These are phyloP conservation scores for Spirogloea muscicola DNA, from an alignment of 139 green algal genomes.

Conservation along the genomic window DNA sequence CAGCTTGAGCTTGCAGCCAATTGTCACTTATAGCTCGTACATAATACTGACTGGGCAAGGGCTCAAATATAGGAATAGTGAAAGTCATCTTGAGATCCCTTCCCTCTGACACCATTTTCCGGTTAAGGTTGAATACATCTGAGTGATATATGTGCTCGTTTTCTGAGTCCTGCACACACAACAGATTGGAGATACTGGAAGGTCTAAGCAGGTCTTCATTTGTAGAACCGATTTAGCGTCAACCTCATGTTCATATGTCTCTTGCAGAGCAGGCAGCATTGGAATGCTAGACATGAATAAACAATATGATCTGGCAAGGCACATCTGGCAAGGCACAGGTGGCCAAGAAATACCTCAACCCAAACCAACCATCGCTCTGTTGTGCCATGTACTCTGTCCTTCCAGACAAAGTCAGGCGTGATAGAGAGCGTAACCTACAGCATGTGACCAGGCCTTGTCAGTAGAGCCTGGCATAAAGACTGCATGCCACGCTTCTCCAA, in stretches of 20 bases:
- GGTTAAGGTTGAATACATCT: conserved; percentile 83
- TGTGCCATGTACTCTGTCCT: conserved; percentile 67
- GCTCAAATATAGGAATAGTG: conserved; percentile 94
- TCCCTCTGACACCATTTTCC: conserved; percentile 60
- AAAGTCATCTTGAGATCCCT: conserved; percentile 69
- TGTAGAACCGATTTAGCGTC: no score
- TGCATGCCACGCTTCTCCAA: neutral
- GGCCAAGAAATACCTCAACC: conserved; percentile 40
- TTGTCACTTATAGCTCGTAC: conserved; percentile 70
- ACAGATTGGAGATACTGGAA: conserved; percentile 73
- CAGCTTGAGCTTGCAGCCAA: conserved; percentile 65
- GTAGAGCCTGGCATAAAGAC: neutral
- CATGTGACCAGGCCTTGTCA: neutral
- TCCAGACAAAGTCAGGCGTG: conserved; percentile 73
- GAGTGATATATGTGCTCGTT: conserved; percentile 93
- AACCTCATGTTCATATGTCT: no score
- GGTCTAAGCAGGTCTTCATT: no score
- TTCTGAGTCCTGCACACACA: conserved; percentile 86
- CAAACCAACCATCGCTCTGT: conserved; percentile 91
- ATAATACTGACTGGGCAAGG: conserved; percentile 78
- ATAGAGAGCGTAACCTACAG: conserved; percentile 61
- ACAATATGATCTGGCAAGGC: no score
- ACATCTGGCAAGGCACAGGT: no score
- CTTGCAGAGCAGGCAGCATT: no score
- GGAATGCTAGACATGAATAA: no score